These are phyloP conservation scores for Meyerozyma smithsonii DNA, from an alignment of 1,139 yeast species.

Conservation along the genomic window DNA sequence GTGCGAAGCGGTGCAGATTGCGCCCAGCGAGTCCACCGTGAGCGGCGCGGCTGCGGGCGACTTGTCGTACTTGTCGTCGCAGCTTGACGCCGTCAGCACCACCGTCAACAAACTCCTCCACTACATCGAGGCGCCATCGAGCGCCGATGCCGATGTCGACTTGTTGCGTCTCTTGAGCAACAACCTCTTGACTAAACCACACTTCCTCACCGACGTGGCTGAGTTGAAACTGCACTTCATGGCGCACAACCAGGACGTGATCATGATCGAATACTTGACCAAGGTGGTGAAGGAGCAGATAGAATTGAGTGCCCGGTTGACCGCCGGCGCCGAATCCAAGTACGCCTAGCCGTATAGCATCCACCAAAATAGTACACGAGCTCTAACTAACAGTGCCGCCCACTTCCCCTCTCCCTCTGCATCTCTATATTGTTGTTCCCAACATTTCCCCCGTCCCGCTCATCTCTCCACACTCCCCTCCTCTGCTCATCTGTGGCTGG, in stretches of 20 bases:
- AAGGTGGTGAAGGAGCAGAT: conserved; percentile 83
- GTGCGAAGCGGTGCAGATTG: conserved; percentile 18
- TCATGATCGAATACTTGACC: conserved; percentile 79
- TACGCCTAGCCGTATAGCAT: conserved; percentile 5
- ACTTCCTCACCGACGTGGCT: conserved; percentile 50
- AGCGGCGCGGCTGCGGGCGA: conserved; percentile 16
- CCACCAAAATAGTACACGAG: too few species aligned
- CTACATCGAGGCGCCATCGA: conserved; percentile 38
- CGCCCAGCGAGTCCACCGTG: conserved; percentile 16
- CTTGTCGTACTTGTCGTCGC: conserved; percentile 43
- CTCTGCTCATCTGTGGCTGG: background rate
- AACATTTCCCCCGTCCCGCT: background rate
- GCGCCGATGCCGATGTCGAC: conserved; percentile 44
- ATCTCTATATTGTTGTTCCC: background rate
- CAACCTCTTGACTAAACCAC: conserved; percentile 58
- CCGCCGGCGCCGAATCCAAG: conserved; percentile 32
- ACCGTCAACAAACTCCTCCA: conserved; percentile 52
- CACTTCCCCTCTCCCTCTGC: background rate
- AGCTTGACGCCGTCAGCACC: conserved; percentile 49
- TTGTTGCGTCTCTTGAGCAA: conserved; percentile 68
- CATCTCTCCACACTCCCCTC: background rate
- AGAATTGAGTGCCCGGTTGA: conserved; percentile 72
- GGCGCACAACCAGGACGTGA: conserved; percentile 74
- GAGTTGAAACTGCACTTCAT: conserved; percentile 60
- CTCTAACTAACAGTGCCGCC: too few species aligned